Evolutionary conservation across 1,139 yeast genomes (phyloP), one percentile per base, ranked within the genome.

Genomic region (Magnusiomyces ingens): DNA sequence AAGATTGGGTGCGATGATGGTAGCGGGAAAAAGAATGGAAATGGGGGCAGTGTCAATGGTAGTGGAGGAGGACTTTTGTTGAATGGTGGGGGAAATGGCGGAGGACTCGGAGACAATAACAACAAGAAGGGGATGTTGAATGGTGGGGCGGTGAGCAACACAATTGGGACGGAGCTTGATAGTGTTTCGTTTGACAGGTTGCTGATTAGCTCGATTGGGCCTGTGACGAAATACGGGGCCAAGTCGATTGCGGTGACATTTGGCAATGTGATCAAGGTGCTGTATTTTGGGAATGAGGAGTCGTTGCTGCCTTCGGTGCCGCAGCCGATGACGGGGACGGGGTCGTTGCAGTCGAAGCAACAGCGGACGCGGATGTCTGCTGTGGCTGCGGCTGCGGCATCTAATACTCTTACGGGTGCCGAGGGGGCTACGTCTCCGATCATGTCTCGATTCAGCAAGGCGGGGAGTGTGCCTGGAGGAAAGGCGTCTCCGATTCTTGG

Each of bases 201-300:
- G 57, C 69, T 74, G 59, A 79, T 75, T 56, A 78, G 73, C 64
- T 76, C 71, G 56, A 70, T 75, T 40, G 82, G 83, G 0, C 81
- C 81, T 1, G 75, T 78, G 48, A 76, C 75, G 45, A 82, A 81
- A 63, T 86, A 83, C 65, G 95, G 95, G 1, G 86, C 81, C 64
- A 87, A 88, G 63, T 78, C 94, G 0, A 81, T 86, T 21, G 82
- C 86, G 29, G 82, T 85, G 36, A 81, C 82, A 43, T 83, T 85
- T 65, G 94, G 93, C 36, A 84, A 84, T 60, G 69, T 80, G 13
- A 77, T 87, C 74, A 84, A 84, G 63, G 78, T 88, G 41, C 70
- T 87, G 46, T 87, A 85, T 64, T 73, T 85, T 60, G 95, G 95
- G 6, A 83, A 81, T 62, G 70, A 67, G 45, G 82, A 78, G 56